Evolutionary conservation across 2,329 filamentous ascomycete genomes (phyloP), one percentile per base, ranked within the genome.

Genomic region (Capronia americana): DNA sequence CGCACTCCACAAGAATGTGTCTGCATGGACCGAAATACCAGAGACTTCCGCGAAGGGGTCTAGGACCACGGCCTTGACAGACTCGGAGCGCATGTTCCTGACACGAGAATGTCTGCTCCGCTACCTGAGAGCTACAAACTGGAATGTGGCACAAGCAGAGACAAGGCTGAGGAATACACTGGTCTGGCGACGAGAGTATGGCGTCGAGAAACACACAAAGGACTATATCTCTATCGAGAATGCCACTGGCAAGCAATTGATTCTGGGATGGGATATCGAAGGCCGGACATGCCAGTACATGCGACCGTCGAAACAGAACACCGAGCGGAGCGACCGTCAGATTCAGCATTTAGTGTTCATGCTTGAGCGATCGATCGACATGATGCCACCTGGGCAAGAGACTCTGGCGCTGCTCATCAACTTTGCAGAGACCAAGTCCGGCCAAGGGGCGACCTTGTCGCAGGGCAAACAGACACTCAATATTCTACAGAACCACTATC

Each of bases 311-410:
- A 88, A 90, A 72, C 95, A 99, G 81, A 99, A 99, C 83, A 98
- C 95, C 1, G 90, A 96, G 72, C 86, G 88, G 64, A 91, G 88
- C 68, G 91, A 93, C 44, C 87, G 92, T 73, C 95, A 98, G 81
- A 89, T 97, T 63, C 89, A 99, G 79, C 93, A 98, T 77, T 82
- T 99, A 67, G 93, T 97, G 60, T 99, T 91, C 82, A 97, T 98
- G 93, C 81, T 98, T 50, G 95, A 99, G 82, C 87, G 92, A 44
- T 89, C 91, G 38, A 87, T 97, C 71, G 93, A 97, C 73, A 80
- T 98, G 69, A 93, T 96, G 87, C 90, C 91, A 0, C 85, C 93
- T 0, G 90, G 91, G 14, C 92, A 96, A 76, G 95, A 98, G 81
- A 95, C 88, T 56, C 79, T 97, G 65, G 90, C 91, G 51, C 84